Evolutionary conservation across 768 basidiomycete species (phyloP), one percentile per base, ranked within the genome.

Genomic region (Rubroboletus satanas): DNA sequence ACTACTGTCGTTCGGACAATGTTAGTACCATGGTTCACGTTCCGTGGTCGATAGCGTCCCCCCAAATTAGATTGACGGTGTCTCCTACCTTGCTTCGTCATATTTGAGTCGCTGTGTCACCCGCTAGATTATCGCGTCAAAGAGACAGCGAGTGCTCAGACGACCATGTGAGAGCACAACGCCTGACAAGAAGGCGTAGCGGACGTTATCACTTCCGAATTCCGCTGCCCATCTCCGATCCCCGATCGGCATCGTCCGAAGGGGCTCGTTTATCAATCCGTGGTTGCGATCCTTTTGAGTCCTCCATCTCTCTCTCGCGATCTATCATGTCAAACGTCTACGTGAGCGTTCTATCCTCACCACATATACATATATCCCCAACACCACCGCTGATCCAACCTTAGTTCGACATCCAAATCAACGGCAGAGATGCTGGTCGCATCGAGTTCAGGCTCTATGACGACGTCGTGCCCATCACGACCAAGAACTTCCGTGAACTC

Each of bases 361-460:
- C 21, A 21, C 21, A 21, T 21, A 26, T 26, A 26, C 26, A 26
- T 5, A 5, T 3, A 26, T 3, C 26, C 26, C 26, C 26, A 26
- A 26, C 26, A 26, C 26, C 26, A 26, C 26, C 26, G 26, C 26
- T 26, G n/a, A 59, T 36, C 31, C 0, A 4, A 1, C 17, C 29
- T 12, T 12, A 89, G 88, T 91, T 91, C 64, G 84, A 90, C 60
- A 81, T 90, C 67, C 46, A 69, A 21, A 78, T 88, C 66, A 66
- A 70, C 68, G 62, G 49, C 54, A 7, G 69, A 41, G 51, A 67
- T 0, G 45, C 70, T 1, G 85, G 84, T 7, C 82, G 83, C 45
- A 82, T 97, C 68, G 75, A 81, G 54, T 94, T 98, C 84, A 86
- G 85, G 77, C 83, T 98, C 28, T 94, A 76, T 71, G 92, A 95